Conservation (phyloP, 371 early-diverging fungal species). For the Mortierella sp. region DNA sequence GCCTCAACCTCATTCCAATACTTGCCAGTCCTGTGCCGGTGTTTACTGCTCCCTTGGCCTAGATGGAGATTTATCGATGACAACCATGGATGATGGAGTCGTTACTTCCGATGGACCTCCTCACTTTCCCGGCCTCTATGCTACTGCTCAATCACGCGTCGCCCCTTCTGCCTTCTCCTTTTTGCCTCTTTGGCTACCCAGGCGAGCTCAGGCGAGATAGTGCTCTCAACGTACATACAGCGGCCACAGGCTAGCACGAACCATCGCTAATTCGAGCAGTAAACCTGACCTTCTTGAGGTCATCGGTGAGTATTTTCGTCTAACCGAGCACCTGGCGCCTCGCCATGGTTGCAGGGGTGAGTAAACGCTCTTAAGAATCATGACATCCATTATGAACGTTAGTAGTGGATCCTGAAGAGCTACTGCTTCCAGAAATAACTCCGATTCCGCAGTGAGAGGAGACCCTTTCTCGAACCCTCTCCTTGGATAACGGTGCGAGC, state of each 20-base stretch:
- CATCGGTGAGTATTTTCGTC: too few species aligned
- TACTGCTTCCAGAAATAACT: too few species aligned
- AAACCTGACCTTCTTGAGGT: too few species aligned
- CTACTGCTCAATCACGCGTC: constrained; percentile 9
- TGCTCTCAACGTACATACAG: neutral
- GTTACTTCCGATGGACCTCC: neutral
- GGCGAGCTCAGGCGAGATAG: neutral
- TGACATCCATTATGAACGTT: too few species aligned
- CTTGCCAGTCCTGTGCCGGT: constrained; percentile 9
- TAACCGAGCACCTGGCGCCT: too few species aligned
- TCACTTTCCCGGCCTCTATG: neutral
- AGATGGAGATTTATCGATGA: constrained; percentile 18
- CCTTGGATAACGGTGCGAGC: too few species aligned
- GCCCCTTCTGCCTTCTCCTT: neutral
- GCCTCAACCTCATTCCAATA: constrained; percentile 26
- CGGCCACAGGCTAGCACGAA: neutral
- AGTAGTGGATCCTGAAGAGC: too few species aligned
- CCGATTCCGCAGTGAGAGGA: too few species aligned
- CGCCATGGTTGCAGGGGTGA: too few species aligned
- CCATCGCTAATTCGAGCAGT: too few species aligned
- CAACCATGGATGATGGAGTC: neutral
- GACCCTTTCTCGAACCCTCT: too few species aligned
- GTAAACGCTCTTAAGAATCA: too few species aligned
- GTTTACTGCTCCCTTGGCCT: constrained; percentile 16
- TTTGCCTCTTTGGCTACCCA: neutral